Evolutionary conservation across 306 rosid genomes (phyloP), one percentile per base, ranked within the genome.

Genomic region (Mucuna pruriens): DNA sequence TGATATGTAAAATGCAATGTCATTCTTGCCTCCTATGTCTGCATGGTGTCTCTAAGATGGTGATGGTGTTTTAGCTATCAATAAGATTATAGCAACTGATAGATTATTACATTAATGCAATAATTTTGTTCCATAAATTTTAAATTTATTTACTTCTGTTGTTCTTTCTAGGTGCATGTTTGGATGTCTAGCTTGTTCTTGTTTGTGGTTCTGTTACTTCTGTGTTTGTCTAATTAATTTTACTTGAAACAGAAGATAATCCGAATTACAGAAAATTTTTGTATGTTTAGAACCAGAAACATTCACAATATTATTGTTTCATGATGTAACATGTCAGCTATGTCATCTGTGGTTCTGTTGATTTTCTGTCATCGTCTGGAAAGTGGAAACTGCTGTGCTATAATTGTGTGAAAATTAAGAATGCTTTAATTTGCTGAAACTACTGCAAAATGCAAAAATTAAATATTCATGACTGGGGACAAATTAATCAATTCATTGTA

Each of bases 371-470:
- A 13, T 29, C 20, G 29, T 12, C 69, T 7, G 22, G 69, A 62
- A 29, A 62, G 39, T 19, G 10, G 29, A 80, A 58, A 58, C 40
- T 46, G 29, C 62, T 2, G 33, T 58, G 78, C 77, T 55, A 48
- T 42, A 42, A 42, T 60, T 52, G 46, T 77, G 49, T 78, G 80
- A 73, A 66, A 73, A 23, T 36, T 78, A 38, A 31, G 57, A 57
- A 55, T 68, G 64, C 67, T 68, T 58, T 68, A 36, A 62, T 79
- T 78, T 23, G 58, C 68, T 58, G 76, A 60, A 79, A 63, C 78
- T 67, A 33, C 31, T 79, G 39, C 76, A 40, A 61, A 71, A 36
- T 76, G 77, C 49, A 34, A 46, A 52, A 79, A 20, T 38, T 34
- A 79, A 62, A 67, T 34, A 65, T 73, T 25, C 63, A 42, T 49